Evolutionary conservation across 345 rosid genomes (phyloP).

Genomic region (Ceriops decandra): DNA sequence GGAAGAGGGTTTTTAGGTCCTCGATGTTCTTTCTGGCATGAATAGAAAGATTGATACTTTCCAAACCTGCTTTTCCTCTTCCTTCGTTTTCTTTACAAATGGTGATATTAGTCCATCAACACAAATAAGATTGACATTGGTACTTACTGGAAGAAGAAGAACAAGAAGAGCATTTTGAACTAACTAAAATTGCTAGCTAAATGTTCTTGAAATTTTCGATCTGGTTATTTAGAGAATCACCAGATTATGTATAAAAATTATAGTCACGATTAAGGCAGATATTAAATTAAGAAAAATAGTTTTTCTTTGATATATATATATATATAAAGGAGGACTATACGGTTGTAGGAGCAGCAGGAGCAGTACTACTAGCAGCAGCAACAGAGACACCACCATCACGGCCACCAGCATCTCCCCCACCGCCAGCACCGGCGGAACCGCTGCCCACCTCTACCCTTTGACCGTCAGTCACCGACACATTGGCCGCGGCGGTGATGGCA

Average conservation of each 20-base stretch:
- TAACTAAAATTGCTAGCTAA: conserved; percentile 1
- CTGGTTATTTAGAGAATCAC: conserved; percentile 1
- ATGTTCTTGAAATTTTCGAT: conserved; percentile 6
- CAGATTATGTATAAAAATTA: conserved; percentile 5
- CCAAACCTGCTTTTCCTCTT: neutral
- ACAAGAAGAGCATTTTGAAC: neutral
- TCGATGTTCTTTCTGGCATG: neutral
- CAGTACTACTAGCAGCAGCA: conserved; percentile 4
- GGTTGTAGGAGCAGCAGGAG: conserved; percentile 14
- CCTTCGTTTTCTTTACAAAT: neutral
- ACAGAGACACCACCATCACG: conserved; percentile 7
- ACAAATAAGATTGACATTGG: neutral
- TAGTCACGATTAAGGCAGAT: conserved; percentile 21
- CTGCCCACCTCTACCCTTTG: conserved; percentile 2
- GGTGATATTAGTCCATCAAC: neutral
- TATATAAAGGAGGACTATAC: conserved; percentile 16
- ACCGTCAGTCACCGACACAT: neutral
- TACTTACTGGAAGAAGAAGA: neutral
- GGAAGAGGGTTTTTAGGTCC: neutral
- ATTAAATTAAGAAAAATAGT: neutral
- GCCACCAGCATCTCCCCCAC: conserved; percentile 10
- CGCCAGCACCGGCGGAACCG: neutral
- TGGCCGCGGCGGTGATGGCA: neutral
- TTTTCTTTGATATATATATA: no score
- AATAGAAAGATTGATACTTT: neutral